Evolutionary conservation across 441 rosid genomes (phyloP), one percentile per base, ranked within the genome.

Genomic region (Hura crepitans): DNA sequence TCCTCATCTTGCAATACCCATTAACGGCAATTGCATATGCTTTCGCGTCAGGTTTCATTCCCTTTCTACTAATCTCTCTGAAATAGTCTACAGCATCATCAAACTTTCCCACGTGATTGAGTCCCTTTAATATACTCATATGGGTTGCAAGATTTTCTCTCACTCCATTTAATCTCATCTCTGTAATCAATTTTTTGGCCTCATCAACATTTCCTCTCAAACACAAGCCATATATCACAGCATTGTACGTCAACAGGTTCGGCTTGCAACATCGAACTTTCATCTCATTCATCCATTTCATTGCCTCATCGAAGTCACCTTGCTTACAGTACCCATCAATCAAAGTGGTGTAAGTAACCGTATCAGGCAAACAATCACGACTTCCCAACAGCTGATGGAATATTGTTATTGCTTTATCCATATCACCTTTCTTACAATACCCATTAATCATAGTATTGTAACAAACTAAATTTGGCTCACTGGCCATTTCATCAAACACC

Each of bases 231-330:
- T 81, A 76, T 60, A 76, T 74, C 18, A 84, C 30, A 0, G 87
- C 82, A 80, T 78, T 81, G 67, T 81, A 90, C 8, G 95, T 92
- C 58, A 87, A 81, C 33, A 89, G 84, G 73, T 87, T 90, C 2
- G 95, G 86, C 60, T 75, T 83, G 70, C 87, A 80, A 58, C 85
- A 86, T 23, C 85, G 83, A 54, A 77, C 80, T 69, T 80, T 87
- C 97, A 92, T 92, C 7, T 82, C 93, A 80, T 84, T 89, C 95
- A 90, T 85, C 58, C 85, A 82, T 81, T 62, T 83, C 72, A 81
- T 82, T 3, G 96, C 96, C 75, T 92, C 88, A 59, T 72, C 77
- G 54, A 90, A 82, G 69, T 87, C 86, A 65, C 92, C 95, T 68
- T 76, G 61, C 77, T 75, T 85, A 61, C 92, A 87, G 65, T 82